Evolutionary conservation across 805 yeast species (phyloP).

Genomic region (Soucietia sequanensis): DNA sequence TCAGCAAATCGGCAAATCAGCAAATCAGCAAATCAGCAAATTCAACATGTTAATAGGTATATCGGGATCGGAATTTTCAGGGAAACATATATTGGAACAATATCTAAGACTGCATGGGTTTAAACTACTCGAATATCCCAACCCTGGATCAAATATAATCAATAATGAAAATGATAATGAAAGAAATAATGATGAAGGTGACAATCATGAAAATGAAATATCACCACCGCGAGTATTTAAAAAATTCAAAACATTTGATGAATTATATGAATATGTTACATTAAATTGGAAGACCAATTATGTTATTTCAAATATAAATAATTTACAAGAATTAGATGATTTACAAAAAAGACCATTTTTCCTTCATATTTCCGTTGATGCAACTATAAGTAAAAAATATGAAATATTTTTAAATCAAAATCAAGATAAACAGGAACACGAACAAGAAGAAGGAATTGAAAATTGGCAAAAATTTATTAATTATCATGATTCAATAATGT

Average conservation of each 20-base stretch:
- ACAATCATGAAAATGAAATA: not conserved
- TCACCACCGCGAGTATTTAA: too few relatives aligned
- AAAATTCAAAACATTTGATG: constrained; percentile 39
- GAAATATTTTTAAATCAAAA: constrained; percentile 20
- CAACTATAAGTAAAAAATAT: constrained; percentile 56
- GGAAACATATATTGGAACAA: constrained; percentile 61
- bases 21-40: too few relatives aligned
- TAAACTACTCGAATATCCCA: constrained; percentile 18
- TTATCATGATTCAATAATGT: constrained; percentile 30
- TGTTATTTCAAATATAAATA: constrained; percentile 54
- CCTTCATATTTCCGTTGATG: constrained; percentile 74
- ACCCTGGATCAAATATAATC: constrained; percentile 7
- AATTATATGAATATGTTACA: constrained; percentile 61
- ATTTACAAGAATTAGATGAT: constrained; percentile 40
- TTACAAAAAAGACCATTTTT: constrained; percentile 77
- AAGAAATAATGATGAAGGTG: too few relatives aligned
- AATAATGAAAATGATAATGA: too few relatives aligned
- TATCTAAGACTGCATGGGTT: constrained; percentile 59
- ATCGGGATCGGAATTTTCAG: constrained; percentile 68
- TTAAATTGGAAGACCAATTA: constrained; percentile 60
- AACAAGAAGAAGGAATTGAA: constrained; percentile 5
- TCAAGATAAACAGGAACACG: constrained; percentile 9
- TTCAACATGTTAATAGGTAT: constrained; percentile 82
- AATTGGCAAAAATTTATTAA: constrained; percentile 36
- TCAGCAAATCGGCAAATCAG: too few relatives aligned